Evolutionary conservation across 441 rosid species (phyloP).

Genomic region (Eruca vesicaria): DNA sequence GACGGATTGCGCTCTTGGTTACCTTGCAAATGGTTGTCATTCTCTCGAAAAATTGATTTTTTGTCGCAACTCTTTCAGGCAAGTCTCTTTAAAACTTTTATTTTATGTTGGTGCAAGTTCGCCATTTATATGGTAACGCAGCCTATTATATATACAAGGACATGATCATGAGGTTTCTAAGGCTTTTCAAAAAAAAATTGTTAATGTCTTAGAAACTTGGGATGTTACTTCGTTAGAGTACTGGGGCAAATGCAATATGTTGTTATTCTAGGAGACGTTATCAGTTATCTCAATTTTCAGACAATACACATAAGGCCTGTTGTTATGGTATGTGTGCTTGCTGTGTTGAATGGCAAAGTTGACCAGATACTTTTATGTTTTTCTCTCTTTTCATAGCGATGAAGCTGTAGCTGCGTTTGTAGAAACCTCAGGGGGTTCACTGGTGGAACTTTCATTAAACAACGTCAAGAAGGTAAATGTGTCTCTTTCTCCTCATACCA

Average conservation of each 20-base stretch:
- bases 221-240: not conserved
- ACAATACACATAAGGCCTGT: not conserved
- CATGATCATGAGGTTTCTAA: not conserved
- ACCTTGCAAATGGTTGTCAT: slow-evolving; percentile 80
- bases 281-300: not conserved
- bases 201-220: not conserved
- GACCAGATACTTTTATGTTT: not conserved
- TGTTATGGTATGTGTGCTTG: too few species aligned
- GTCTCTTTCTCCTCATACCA: slow-evolving; percentile 5
- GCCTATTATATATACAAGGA: too few species aligned
- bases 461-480: slow-evolving; percentile 62
- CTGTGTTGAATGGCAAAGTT: too few species aligned
- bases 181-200: not conserved
- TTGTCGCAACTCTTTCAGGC: slow-evolving; percentile 77
- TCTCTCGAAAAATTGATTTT: slow-evolving; percentile 58
- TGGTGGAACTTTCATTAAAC: slow-evolving; percentile 66
- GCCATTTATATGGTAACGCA: too few species aligned
- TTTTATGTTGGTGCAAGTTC: not conserved
- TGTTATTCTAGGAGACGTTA: too few species aligned
- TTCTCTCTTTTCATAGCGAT: slow-evolving; percentile 47
- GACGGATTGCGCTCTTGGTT: slow-evolving; percentile 78
- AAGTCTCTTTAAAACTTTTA: not conserved
- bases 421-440: slow-evolving; percentile 15
- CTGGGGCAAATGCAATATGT: slow-evolving; percentile 6
- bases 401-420: slow-evolving; percentile 90